Base-by-base conservation (phyloP, 75 land plant species). In the Selaginella moellendorffii region DNA sequence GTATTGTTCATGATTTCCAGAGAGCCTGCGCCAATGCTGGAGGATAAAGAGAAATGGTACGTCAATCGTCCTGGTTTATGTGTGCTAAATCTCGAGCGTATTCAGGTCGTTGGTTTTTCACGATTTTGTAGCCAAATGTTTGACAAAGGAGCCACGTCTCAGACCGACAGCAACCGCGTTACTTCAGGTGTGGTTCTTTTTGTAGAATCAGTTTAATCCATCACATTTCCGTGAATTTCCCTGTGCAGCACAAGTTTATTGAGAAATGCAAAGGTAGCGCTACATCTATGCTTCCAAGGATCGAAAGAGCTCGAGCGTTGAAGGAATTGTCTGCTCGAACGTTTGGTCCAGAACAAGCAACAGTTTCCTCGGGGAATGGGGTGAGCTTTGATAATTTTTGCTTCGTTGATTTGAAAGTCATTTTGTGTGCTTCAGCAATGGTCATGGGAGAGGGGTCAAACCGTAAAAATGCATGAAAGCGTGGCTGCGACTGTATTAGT, bases 21-120 rank as follows among this genome's bases (percentile, higher is more conserved):
- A 73, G 99, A 95, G 59, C 99, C 99, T 66, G 99, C 97, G 63
- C 99, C 99, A 36, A 95, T 95, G 99, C 88, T 95, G 30, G 97
- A 90, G 65, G 99, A 84, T 65, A 84, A 82, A 64, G 99, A 88
- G 61, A 88, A 85, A 63, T 88, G 92, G 92, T 88, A 56, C 54
- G 72, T 67, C 5, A 31, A 46, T 46, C 18, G 10, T 18, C 51
- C 51, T 46, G 14, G 18, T 36, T 2, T 53, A 8, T 64, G 2
- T 10, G 19, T 64, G 56, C 46, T 26, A 18, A 54, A n/a, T 2
- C 5, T 66, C 8, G 18, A 46, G 8, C 12, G 24, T 54, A 54
- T 23, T 9, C 71, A 86, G 90, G 90, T 86, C 90, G 36, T 73
- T 90, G 31, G 70, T 90, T 14, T 90, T 90, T 26, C 97, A 90